A percentile compares a stretch with the other conserved stretches of the same genome.
phyloP scores from a whole-genome alignment of 345 rosid species.

The Populus tremula region DNA sequence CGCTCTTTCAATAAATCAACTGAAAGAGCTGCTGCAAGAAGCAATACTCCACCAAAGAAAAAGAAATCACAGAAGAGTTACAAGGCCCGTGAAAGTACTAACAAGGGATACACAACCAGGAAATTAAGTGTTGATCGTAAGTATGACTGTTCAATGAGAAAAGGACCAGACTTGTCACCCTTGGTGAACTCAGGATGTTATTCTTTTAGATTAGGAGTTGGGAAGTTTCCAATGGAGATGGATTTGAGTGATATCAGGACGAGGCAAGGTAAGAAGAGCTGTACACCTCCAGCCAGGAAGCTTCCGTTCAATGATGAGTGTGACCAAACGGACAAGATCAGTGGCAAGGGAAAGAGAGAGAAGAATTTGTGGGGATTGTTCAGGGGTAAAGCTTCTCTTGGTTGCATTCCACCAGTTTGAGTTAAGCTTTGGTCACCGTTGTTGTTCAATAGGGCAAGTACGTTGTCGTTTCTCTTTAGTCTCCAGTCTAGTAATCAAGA shows the following conservation, averaged over 20 bases:
- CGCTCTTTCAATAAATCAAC: slow-evolving; percentile 19
- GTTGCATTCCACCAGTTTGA: too few relatives aligned
- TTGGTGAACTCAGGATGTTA: slow-evolving; percentile 17
- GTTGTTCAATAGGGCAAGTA: too few relatives aligned
- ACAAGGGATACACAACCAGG: background rate
- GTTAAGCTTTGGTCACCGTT: too few relatives aligned
- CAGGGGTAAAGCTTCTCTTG: too few relatives aligned
- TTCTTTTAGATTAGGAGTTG: slow-evolving; percentile 11
- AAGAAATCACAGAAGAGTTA: background rate
- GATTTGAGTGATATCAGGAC: slow-evolving; percentile 1
- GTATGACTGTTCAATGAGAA: slow-evolving; percentile 8
- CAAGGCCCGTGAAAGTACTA: background rate
- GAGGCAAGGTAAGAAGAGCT: background rate
- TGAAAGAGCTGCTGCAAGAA: background rate
- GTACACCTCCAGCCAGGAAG: background rate
- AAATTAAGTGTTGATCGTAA: background rate
- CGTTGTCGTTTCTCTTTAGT: too few relatives aligned
- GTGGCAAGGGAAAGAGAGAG: background rate
- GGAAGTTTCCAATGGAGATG: slow-evolving; percentile 10
- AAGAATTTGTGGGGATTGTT: too few relatives aligned
- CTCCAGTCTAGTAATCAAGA: too few relatives aligned
- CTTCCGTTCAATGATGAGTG: background rate
- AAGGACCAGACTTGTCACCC: background rate
- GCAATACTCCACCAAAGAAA: background rate
- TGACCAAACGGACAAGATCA: background rate